Base-by-base conservation (phyloP, 1,139 yeast species). In the Geotrichum klebahnii region DNA sequence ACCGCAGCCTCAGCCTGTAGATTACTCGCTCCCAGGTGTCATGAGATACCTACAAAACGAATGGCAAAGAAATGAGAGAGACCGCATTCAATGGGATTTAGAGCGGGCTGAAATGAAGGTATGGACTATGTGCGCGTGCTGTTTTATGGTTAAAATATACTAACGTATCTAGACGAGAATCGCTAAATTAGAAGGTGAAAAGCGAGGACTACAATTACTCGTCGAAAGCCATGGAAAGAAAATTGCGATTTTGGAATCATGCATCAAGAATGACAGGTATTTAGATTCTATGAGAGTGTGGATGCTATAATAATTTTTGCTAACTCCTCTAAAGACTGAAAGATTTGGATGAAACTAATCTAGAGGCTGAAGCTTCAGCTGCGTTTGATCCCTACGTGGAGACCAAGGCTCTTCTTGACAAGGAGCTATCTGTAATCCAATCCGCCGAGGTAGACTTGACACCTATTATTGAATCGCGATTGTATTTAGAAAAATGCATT, bases 21-120 rank as follows among this genome's bases (percentile, higher is more conserved):
- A 66, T 50, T 67, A 67, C 59, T 63, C 69, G 47, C 60, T 67
- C 38, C 70, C 70, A 22, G 81, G 81, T 41, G 80, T 79, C 17
- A 78, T 79, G 76, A 76, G 77, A 57, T 79, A 76, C 57, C 67
- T 79, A 56, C 82, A 79, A 59, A 69, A 74, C 37, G 82, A 79
- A 59, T 78, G 79, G 73, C 78, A 79, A 53, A 71, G 73, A 43
- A 76, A 75, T 59, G 82, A 79, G 59, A 72, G 79, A 46, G 79
- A 77, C 54, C 68, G 81, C 43, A 75, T 79, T 45, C 75, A 75
- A 44, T 79, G 82, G 81, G 80, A 75, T 52, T 64, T 77, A 46
- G 80, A 76, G 58, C 66, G 75, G 40, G 76, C 79, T 6, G 80
- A 77, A 57, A 75, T 77, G 79, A 74, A 71, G 59, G 67, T 64